Percentiles rank a stretch among this genome's conserved stretches.
Evolutionary conservation across 108 stramenopile species (phyloP).

Genomic region (Nitzschia putrida): DNA sequence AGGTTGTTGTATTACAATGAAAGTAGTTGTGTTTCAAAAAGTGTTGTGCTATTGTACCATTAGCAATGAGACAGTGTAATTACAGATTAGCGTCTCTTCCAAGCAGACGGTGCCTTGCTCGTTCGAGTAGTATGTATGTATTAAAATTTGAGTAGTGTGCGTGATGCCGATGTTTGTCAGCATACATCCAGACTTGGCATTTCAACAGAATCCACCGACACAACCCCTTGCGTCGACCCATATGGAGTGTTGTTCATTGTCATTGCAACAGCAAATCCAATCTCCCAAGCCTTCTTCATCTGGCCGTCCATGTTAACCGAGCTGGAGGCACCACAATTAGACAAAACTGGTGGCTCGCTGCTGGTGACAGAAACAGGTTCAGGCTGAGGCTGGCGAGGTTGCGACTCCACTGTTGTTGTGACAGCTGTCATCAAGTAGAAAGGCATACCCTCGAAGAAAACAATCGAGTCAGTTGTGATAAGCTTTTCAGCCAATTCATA

Average conservation of each 20-base stretch:
- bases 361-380: not conserved
- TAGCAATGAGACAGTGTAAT: no score
- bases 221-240: not conserved
- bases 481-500: slow-evolving; percentile 3
- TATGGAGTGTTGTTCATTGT: slow-evolving; percentile 3
- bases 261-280: slow-evolving; percentile 29
- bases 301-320: slow-evolving; percentile 11
- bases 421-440: slow-evolving; percentile 17
- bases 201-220: not conserved
- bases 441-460: slow-evolving; percentile 19
- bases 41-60: no score
- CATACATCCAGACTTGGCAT: not conserved
- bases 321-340: not conserved
- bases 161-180: not conserved
- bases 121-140: no score
- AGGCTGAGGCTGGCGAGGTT: not conserved
- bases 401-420: not conserved
- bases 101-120: no score
- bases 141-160: no score
- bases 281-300: slow-evolving; percentile 26
- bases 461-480: slow-evolving; percentile 9
- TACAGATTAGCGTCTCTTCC: no score
- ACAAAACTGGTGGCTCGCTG: slow-evolving; percentile 3
- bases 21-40: no score
- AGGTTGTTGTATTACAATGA: no score